Base-by-base conservation (phyloP, 2,329 filamentous ascomycete species). In the Podosphaera leucotricha region DNA sequence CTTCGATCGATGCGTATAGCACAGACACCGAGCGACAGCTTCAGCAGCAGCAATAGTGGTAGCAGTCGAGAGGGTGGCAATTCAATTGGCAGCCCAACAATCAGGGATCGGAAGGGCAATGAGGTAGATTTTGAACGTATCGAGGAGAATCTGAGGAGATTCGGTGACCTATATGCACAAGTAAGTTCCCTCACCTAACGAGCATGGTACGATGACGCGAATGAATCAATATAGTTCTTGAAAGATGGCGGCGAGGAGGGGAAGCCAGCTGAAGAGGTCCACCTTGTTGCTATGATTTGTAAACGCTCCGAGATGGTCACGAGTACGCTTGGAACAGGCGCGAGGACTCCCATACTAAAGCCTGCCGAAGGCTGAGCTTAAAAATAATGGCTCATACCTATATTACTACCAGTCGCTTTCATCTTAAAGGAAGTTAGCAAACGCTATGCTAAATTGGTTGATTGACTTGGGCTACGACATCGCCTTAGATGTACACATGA, bases 211-310 rank as follows among this genome's bases (percentile, higher is more conserved):
- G 6, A 26, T 21, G 15, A 40, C 3, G 5, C 20, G 10, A 24
- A 16, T 7, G 24, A n/a, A 40, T 15, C 4, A 36, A 20, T 28
- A 7, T 33, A 47, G 46, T 47, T 40, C 16, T 35, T 47, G 8
- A 18, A 38, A 22, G 22, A 30, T 15, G 42, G 43, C 15, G 33
- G 38, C 3, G 24, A 33, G 8, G 40, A 36, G 22, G 28, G 40
- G 24, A 22, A 38, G 15, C 33, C 22, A 16, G 20, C 13, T 4
- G 40, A 47, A 45, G 50, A 52, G 40, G 42, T 51, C 19, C 47
- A 48, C 16, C 46, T 52, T 21, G 33, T 52, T 1, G 44, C 50
- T 11, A 46, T 51, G 40, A 44, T 50, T 2, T 47, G 44, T 24
- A 49, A 48, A 22, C 41, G 41, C 7, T 44, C 46, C 3, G 47